Percentiles rank a stretch among this genome's conserved stretches.
phyloP scores from a whole-genome alignment of 2,329 filamentous ascomycete species.

The Diaporthe amygdali region DNA sequence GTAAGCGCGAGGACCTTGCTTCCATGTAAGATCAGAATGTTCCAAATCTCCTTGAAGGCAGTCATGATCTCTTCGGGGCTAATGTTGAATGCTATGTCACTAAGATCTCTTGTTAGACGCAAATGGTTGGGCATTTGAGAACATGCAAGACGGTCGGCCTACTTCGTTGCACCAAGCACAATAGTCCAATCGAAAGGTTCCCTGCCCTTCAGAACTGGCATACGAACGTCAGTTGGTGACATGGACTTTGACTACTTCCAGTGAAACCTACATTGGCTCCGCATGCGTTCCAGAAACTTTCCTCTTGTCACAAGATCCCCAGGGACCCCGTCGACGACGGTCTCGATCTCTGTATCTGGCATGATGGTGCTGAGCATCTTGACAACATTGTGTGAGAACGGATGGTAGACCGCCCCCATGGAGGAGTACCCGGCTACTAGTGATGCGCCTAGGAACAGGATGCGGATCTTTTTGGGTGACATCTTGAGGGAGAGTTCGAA shows the following conservation, averaged over 20 bases:
- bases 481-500: not conserved
- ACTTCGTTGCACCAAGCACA: slow-evolving; percentile 68
- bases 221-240: not conserved
- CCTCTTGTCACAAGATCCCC: slow-evolving; percentile 32
- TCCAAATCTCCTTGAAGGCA: slow-evolving; percentile 55
- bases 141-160: not conserved
- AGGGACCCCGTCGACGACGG: slow-evolving; percentile 31
- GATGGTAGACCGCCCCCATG: slow-evolving; percentile 14
- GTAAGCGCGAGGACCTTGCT: slow-evolving; percentile 68
- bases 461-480: slow-evolving; percentile 14
- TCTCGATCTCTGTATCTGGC: slow-evolving; percentile 17
- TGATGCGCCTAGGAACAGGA: slow-evolving; percentile 19
- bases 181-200: slow-evolving; percentile 63
- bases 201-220: slow-evolving; percentile 17
- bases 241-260: not conserved
- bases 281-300: slow-evolving; percentile 32
- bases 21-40: slow-evolving; percentile 51
- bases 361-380: slow-evolving; percentile 15
- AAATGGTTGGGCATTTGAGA: not conserved
- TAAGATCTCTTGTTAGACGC: slow-evolving; percentile 16
- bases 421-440: slow-evolving; percentile 20
- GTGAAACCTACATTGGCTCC: slow-evolving; percentile 29
- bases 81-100: slow-evolving; percentile 54
- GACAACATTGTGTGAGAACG: slow-evolving; percentile 14
- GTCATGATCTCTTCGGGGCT: slow-evolving; percentile 50